These are phyloP conservation scores for Plasmopara muralis DNA, from an alignment of 352 stramenopile species.

Conservation along the genomic window DNA sequence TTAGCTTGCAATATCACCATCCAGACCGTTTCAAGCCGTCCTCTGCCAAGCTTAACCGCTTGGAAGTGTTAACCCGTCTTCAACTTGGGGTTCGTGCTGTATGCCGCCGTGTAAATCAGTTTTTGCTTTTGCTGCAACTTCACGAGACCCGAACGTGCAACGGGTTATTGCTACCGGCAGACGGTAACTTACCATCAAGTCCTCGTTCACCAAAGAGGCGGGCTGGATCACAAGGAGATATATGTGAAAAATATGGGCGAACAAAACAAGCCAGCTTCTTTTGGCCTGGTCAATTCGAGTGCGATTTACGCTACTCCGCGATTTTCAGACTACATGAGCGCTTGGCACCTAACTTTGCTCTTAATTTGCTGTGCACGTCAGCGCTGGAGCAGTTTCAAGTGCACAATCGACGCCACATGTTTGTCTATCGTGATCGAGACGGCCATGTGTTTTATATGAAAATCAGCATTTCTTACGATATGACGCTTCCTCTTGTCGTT, in stretches of 20 bases:
- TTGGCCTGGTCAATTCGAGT: constrained; percentile 85
- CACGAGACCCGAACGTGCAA: constrained; percentile 80
- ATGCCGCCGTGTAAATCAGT: constrained; percentile 82
- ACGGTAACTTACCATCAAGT: constrained; percentile 29
- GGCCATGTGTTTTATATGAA: constrained; percentile 88
- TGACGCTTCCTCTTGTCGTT: constrained; percentile 5
- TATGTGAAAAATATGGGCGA: constrained; percentile 8
- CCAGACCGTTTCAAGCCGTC: constrained; percentile 23
- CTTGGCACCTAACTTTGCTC: constrained; percentile 64
- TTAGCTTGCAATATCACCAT: constrained; percentile 61
- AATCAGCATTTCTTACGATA: constrained; percentile 56
- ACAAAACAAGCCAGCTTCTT: constrained; percentile 47
- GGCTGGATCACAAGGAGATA: constrained; percentile 21
- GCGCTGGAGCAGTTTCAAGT: constrained; percentile 87
- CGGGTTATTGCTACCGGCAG: constrained; percentile 51
- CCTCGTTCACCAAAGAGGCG: constrained; percentile 35
- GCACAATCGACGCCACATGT: constrained; percentile 81
- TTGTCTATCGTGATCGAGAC: constrained; percentile 80
- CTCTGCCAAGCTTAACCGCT: constrained; percentile 33
- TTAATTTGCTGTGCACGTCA: constrained; percentile 79
- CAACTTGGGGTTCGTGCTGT: constrained; percentile 62
- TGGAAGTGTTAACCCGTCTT: constrained; percentile 61
- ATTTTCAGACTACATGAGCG: constrained; percentile 80
- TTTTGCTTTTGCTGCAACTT: constrained; percentile 71
- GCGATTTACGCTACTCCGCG: constrained; percentile 66